Evolutionary conservation across 169 alveolate genomes (phyloP).

Genomic region (Babesia bovis): DNA sequence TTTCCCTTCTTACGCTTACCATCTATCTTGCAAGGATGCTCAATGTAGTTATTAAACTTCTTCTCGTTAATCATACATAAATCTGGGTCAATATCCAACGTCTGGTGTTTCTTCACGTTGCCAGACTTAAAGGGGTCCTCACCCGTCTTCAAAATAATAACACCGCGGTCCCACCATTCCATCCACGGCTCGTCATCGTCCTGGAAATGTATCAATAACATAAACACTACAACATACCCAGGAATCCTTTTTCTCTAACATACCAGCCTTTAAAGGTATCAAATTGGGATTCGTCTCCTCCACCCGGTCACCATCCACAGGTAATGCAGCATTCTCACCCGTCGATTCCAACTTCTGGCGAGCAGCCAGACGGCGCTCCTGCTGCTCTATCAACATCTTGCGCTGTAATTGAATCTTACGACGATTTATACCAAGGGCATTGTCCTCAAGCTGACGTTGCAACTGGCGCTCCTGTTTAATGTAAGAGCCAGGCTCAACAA

Average conservation of each 20-base stretch:
- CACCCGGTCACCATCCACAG: constrained; percentile 40
- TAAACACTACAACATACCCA: constrained; percentile 24
- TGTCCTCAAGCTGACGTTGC: constrained; percentile 64
- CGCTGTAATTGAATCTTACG: constrained; percentile 36
- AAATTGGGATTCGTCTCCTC: constrained; percentile 66
- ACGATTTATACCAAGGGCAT: constrained; percentile 49
- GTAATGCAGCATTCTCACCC: constrained; percentile 15
- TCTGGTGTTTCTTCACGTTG: constrained; percentile 60
- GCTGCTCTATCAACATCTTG: constrained; percentile 54
- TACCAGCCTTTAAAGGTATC: constrained; percentile 61
- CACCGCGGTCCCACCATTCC: constrained; percentile 70
- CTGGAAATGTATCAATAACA: neutral
- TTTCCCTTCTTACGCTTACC: constrained; percentile 62
- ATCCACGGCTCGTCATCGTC: constrained; percentile 69
- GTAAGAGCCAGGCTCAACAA: constrained; percentile 63
- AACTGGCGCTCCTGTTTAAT: constrained; percentile 61
- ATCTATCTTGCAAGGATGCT: constrained; percentile 84
- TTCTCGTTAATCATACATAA: constrained; percentile 59
- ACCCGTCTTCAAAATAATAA: constrained; percentile 56
- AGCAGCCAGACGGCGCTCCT: constrained; percentile 46
- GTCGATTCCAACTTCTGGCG: constrained; percentile 27
- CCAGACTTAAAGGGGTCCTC: constrained; percentile 61
- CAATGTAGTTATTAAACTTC: constrained; percentile 76
- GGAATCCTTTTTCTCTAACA: constrained; percentile 57
- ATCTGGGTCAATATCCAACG: constrained; percentile 37